Percentiles rank a stretch among this genome's conserved stretches.
phyloP scores from a whole-genome alignment of 176 grass and related monocot species.

The Oryza punctata region DNA sequence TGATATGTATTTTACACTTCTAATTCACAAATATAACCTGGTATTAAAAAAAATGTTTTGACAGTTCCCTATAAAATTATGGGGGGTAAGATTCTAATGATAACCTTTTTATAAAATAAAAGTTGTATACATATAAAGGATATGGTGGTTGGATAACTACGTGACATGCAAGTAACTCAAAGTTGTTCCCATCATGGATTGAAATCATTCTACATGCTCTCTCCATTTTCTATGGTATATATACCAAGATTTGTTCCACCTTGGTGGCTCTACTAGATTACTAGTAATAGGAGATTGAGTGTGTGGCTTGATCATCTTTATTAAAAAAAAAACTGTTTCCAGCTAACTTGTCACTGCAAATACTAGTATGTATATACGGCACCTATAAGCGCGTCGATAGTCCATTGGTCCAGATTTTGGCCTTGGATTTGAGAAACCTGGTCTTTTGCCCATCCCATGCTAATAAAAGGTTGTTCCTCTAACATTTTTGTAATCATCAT shows the following conservation, averaged over 20 bases:
- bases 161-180: constrained; percentile 31
- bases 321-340: too few species aligned
- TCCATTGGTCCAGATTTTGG: background rate
- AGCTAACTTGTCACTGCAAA: background rate
- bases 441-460: too few species aligned
- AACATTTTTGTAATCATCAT: too few species aligned
- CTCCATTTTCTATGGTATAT: background rate
- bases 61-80: background rate
- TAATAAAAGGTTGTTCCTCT: too few species aligned
- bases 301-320: background rate
- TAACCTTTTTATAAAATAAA: background rate
- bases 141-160: background rate
- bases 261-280: background rate
- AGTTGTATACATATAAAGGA: background rate
- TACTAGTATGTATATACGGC: background rate
- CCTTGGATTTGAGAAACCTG: background rate
- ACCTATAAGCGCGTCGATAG: background rate
- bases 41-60: too few species aligned
- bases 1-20: background rate
- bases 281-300: background rate
- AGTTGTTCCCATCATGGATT: background rate
- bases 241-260: background rate
- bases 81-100: background rate
- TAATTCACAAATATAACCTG: too few species aligned
- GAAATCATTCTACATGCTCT: background rate